phyloP scores from a whole-genome alignment of 441 rosid species.

The Adansonia madagascariensis region DNA sequence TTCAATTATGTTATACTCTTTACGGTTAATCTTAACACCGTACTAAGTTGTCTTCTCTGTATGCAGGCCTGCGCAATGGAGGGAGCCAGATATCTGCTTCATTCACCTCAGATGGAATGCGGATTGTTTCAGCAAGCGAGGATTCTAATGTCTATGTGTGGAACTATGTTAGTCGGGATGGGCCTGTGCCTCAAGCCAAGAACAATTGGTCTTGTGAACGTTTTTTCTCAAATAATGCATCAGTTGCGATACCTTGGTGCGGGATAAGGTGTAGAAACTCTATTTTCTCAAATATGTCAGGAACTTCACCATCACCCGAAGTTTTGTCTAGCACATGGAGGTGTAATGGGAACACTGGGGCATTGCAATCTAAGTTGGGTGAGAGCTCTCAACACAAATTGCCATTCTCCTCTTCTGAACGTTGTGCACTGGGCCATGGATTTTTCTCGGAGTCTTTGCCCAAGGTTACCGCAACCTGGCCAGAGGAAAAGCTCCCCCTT shows the following conservation, averaged over 20 bases:
- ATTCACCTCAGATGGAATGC: slow-evolving; percentile 50
- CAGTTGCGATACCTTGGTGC: slow-evolving; percentile 53
- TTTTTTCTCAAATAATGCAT: slow-evolving; percentile 44
- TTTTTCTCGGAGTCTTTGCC: slow-evolving; percentile 38
- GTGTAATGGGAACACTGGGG: slow-evolving; percentile 28
- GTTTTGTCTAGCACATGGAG: slow-evolving; percentile 8
- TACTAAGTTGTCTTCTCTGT: background rate
- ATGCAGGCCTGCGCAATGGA: slow-evolving; percentile 38
- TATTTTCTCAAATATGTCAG: slow-evolving; percentile 20
- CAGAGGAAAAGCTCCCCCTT: slow-evolving; percentile 52
- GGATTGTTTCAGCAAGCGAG: slow-evolving; percentile 47
- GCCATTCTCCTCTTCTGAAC: slow-evolving; percentile 46
- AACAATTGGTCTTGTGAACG: slow-evolving; percentile 40
- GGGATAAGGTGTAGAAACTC: slow-evolving; percentile 33
- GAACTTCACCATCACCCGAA: slow-evolving; percentile 24
- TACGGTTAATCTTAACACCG: background rate
- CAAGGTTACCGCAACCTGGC: slow-evolving; percentile 50
- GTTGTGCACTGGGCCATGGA: slow-evolving; percentile 39
- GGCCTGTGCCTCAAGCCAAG: slow-evolving; percentile 31
- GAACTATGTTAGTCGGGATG: slow-evolving; percentile 39
- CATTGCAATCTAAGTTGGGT: slow-evolving; percentile 26
- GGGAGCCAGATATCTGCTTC: slow-evolving; percentile 48
- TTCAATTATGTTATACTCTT: background rate
- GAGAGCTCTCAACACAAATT: slow-evolving; percentile 41
- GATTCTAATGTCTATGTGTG: slow-evolving; percentile 49